phyloP scores from a whole-genome alignment of 768 basidiomycete genomes.

The Russula compacta region DNA sequence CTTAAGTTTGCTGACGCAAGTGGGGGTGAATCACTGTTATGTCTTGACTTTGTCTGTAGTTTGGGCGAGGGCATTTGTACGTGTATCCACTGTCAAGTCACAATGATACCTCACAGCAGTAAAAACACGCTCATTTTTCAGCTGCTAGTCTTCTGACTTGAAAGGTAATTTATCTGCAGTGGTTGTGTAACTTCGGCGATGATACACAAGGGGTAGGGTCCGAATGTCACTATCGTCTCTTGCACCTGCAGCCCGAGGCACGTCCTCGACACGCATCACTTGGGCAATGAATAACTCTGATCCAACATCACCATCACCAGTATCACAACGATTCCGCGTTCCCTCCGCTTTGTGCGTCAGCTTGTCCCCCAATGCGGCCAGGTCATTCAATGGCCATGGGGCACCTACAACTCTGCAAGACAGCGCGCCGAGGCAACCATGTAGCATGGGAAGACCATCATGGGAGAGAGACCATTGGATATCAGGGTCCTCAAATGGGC shows the following conservation, averaged over 20 bases:
- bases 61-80: background rate
- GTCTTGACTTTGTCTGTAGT: background rate
- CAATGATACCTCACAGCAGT: background rate
- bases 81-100: slow-evolving; percentile 7
- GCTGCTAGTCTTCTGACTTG: slow-evolving; percentile 1
- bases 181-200: slow-evolving; percentile 51
- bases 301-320: slow-evolving; percentile 31
- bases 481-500: slow-evolving; percentile 40
- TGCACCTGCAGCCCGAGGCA: slow-evolving; percentile 21
- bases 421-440: slow-evolving; percentile 57
- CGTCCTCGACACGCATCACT: slow-evolving; percentile 55
- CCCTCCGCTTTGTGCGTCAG: slow-evolving; percentile 14
- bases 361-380: slow-evolving; percentile 31
- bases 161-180: slow-evolving; percentile 26
- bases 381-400: slow-evolving; percentile 53
- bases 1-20: too few species aligned
- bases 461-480: slow-evolving; percentile 34
- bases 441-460: slow-evolving; percentile 53
- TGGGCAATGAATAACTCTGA: slow-evolving; percentile 77
- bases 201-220: slow-evolving; percentile 53
- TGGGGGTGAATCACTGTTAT: too few species aligned
- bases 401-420: slow-evolving; percentile 57
- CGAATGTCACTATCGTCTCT: slow-evolving; percentile 21
- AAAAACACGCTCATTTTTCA: slow-evolving; percentile 7
- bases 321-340: slow-evolving; percentile 19